phyloP scores from a whole-genome alignment of 164 flowering plant genomes.

The Umbilicus rupestris region DNA sequence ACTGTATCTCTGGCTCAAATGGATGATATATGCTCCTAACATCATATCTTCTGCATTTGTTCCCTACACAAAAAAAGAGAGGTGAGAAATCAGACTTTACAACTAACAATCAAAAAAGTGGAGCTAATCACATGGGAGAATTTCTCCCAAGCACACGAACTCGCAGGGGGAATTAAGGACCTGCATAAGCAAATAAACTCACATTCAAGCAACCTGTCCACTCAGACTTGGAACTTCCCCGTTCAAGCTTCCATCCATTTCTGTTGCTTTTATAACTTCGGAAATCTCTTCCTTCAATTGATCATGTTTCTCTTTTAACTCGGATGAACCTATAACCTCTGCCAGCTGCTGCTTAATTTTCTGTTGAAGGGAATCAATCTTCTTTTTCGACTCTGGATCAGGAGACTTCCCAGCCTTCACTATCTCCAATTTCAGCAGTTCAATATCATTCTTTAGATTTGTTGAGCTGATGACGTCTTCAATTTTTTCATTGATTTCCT shows the following conservation, averaged over 20 bases:
- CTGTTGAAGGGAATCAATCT: constrained; percentile 44
- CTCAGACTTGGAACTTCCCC: constrained; percentile 19
- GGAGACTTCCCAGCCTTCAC: constrained; percentile 47
- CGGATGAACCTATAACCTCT: constrained; percentile 35
- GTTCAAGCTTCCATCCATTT: constrained; percentile 30
- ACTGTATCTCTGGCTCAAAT: background rate
- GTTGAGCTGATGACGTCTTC: constrained; percentile 33
- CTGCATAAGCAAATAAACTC: background rate
- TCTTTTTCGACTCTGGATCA: constrained; percentile 31
- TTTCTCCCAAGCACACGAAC: background rate
- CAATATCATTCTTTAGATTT: constrained; percentile 48
- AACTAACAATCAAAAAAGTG: background rate
- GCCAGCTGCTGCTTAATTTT: constrained; percentile 47
- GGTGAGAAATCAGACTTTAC: background rate
- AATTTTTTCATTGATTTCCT: constrained; percentile 34
- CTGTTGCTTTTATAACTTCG: constrained; percentile 21
- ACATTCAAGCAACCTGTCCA: constrained; percentile 21
- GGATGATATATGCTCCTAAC: background rate
- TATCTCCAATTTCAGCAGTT: constrained; percentile 42
- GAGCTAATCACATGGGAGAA: background rate
- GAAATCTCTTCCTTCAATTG: constrained; percentile 35
- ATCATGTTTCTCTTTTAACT: constrained; percentile 40
- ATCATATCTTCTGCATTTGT: background rate
- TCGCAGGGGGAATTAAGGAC: background rate
- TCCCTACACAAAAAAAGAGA: background rate